These are phyloP conservation scores for Alternaria incomplexa DNA, from an alignment of 2,329 filamentous ascomycete species.

Conservation along the genomic window DNA sequence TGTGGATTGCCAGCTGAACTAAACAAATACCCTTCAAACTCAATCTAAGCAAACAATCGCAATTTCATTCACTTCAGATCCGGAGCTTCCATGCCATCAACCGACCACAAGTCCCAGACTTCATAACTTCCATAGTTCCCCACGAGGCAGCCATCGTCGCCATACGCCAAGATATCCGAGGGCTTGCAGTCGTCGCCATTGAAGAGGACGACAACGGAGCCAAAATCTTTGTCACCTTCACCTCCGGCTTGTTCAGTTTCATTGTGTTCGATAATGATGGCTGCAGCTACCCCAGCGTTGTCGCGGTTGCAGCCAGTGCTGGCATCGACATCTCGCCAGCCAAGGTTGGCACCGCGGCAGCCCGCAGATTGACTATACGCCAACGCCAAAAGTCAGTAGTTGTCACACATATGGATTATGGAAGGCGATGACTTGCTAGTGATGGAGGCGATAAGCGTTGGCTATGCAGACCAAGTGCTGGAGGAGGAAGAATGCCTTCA, in stretches of 20 bases:
- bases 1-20: not conserved
- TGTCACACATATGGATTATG: not conserved
- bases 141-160: conserved; percentile 6
- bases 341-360: not conserved
- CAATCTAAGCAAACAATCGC: not conserved
- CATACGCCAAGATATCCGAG: conserved; percentile 9
- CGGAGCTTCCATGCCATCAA: not conserved
- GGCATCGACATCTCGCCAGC: conserved; percentile 1
- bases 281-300: conserved; percentile 4
- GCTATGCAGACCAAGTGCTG: not conserved
- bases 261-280: not conserved
- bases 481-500: not conserved
- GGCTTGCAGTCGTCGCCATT: conserved; percentile 13
- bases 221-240: conserved; percentile 11
- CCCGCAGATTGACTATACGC: not conserved
- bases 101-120: conserved; percentile 13
- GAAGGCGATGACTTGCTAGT: not conserved
- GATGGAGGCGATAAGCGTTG: not conserved
- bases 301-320: conserved; percentile 7
- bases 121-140: conserved; percentile 13
- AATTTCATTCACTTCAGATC: not conserved
- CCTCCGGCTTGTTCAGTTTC: not conserved
- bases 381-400: not conserved
- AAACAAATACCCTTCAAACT: not conserved
- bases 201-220: conserved; percentile 11